Evolutionary conservation across 495 filamentous ascomycete genomes (phyloP).

Genomic region (Neurospora hispaniola): DNA sequence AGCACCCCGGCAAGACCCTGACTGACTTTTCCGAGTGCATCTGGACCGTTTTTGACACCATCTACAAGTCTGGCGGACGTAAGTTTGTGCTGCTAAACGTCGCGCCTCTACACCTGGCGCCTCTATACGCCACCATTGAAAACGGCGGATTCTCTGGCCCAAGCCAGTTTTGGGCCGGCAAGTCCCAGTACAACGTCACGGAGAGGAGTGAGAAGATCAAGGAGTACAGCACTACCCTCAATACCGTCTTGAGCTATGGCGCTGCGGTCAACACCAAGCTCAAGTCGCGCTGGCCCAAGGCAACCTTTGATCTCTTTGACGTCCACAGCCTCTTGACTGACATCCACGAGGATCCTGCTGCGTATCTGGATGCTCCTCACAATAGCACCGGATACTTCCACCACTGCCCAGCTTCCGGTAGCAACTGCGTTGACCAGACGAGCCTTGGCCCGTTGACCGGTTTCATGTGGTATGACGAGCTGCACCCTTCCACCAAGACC

Average conservation of each 20-base stretch:
- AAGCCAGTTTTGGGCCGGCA: conserved; percentile 50
- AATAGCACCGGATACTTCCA: conserved; percentile 49
- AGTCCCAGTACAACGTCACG: conserved; percentile 39
- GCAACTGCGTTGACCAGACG: conserved; percentile 21
- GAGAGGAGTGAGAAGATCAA: conserved; percentile 45
- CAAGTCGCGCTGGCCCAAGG: conserved; percentile 45
- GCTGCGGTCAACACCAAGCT: conserved; percentile 45
- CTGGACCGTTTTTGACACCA: conserved; percentile 42
- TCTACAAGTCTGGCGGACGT: conserved; percentile 54
- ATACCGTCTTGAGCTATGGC: conserved; percentile 51
- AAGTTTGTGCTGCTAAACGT: conserved; percentile 61
- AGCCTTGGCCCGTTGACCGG: conserved; percentile 22
- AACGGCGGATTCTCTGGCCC: conserved; percentile 36
- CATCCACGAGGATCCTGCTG: conserved; percentile 46
- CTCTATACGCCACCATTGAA: conserved; percentile 44
- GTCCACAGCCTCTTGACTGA: conserved; percentile 52
- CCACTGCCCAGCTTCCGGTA: conserved; percentile 35
- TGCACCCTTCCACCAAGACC: conserved; percentile 56
- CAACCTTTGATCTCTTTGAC: conserved; percentile 53
- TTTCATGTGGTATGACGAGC: conserved; percentile 48
- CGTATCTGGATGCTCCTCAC: conserved; percentile 51
- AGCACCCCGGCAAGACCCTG: conserved; percentile 46
- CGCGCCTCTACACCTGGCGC: conserved; percentile 50
- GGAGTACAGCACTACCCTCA: conserved; percentile 48
- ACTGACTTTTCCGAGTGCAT: conserved; percentile 55